A percentile compares a stretch with the other conserved stretches of the same genome.
Conservation (phyloP, 1,139 yeast species). For the Yamadazyma mexicana region DNA sequence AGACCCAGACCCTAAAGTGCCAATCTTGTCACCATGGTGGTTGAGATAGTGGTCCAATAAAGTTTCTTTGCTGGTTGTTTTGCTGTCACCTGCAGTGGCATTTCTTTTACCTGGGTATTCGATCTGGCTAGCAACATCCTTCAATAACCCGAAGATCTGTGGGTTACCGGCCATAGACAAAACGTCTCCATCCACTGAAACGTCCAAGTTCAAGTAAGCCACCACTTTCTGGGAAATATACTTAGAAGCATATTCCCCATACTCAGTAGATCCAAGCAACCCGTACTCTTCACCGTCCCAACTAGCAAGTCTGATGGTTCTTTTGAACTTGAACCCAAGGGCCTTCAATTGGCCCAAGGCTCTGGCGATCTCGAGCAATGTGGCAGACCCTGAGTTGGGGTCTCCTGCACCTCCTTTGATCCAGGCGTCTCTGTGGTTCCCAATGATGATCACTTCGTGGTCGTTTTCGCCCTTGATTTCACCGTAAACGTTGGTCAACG, state of each 20-base stretch:
- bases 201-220: constrained; percentile 46
- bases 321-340: constrained; percentile 40
- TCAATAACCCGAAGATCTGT: constrained; percentile 32
- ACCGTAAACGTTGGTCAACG: constrained; percentile 47
- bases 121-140: constrained; percentile 32
- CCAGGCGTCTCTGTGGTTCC: constrained; percentile 54
- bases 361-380: constrained; percentile 44
- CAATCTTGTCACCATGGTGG: constrained; percentile 29
- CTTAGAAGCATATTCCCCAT: constrained; percentile 42
- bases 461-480: constrained; percentile 42
- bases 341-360: constrained; percentile 48
- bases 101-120: constrained; percentile 48
- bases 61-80: constrained; percentile 23
- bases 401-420: constrained; percentile 57
- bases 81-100: too few species aligned
- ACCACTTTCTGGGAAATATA: constrained; percentile 38
- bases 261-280: constrained; percentile 48
- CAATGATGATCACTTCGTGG: constrained; percentile 44
- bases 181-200: constrained; percentile 36
- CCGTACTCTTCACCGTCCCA: constrained; percentile 54
- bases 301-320: constrained; percentile 41
- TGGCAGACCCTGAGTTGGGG: constrained; percentile 48
- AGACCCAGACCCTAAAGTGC: constrained; percentile 45
- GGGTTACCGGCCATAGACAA: constrained; percentile 42
- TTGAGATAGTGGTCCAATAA: constrained; percentile 60